Percentiles rank a stretch among this genome's conserved stretches.
Evolutionary conservation across 306 rosid species (phyloP).

Genomic region (Malus sieversii): DNA sequence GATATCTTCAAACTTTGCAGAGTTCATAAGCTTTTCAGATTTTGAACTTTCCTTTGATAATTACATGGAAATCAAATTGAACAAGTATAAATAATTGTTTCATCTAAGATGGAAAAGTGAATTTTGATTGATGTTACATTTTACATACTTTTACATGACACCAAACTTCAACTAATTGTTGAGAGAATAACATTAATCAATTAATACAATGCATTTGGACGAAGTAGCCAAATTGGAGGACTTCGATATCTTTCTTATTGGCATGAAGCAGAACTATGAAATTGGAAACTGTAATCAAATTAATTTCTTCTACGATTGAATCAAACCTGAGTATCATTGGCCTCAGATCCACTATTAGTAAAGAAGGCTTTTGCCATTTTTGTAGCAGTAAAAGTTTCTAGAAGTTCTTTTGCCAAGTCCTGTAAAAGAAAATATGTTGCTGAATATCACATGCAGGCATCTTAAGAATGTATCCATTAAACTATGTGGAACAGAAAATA

Average conservation of each 20-base stretch:
- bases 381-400: conserved; percentile 64
- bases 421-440: conserved; percentile 28
- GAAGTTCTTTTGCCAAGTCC: conserved; percentile 85
- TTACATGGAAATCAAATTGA: not conserved
- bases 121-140: too few relatives aligned
- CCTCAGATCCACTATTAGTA: conserved; percentile 91
- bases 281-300: conserved; percentile 9
- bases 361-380: conserved; percentile 91
- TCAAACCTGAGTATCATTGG: conserved; percentile 92
- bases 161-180: too few relatives aligned
- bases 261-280: too few relatives aligned
- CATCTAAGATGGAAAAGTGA: too few relatives aligned
- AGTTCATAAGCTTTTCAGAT: not conserved
- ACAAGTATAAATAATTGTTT: not conserved
- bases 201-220: too few relatives aligned
- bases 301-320: conserved; percentile 11
- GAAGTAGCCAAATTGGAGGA: too few relatives aligned
- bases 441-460: conserved; percentile 7
- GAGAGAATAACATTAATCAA: too few relatives aligned
- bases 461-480: not conserved
- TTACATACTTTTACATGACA: too few relatives aligned
- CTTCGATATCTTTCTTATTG: too few relatives aligned
- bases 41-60: not conserved
- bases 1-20: not conserved
- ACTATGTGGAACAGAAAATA: not conserved